Evolutionary conservation across 2,329 filamentous ascomycete genomes (phyloP), one percentile per base, ranked within the genome.

Genomic region (Colletotrichum melonis): DNA sequence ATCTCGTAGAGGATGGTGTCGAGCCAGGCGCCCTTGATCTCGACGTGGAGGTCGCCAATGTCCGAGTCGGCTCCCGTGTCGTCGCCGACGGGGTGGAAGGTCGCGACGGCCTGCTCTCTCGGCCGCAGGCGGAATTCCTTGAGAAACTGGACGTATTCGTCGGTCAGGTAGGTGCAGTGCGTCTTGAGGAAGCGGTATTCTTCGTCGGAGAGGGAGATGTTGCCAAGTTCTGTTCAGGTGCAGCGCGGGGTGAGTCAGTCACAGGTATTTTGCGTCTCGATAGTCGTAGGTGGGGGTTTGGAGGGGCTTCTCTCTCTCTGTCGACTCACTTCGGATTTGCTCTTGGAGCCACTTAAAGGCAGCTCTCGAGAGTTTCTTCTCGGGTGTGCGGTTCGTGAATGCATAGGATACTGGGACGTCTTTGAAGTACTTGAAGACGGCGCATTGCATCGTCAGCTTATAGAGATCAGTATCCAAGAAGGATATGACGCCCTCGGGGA

Each of bases 371-470:
- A 99, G 87, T 81, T 95, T 95, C 91, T 98, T 97, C 74, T 98
- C 92, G 8, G 95, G 94, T 1, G 97, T 99, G 63, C 97, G 93
- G 82, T 99, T 99, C 64, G 95, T 98, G 85, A 97, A 98, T 73
- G 93, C 91, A 81, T 98, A 99, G 3, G 94, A 95, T 72, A 98
- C 97, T 57, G 92, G 90, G 78, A 91, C 86, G 71, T 95, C 88
- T 42, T 93, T 93, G 83, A 97, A 98, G 86, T 95, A 97, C 83
- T 97, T 97, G 77, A 97, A 89, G 76, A 98, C 93, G 74, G 95
- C 95, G 81, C 94, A 98, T 92, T 99, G 97, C 97, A 99, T 99
- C 24, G 97, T 99, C 83, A 99, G 85, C 84, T 99, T 99, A 90
- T 98, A 99, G 74, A 99, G 80, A 77, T 92, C 91, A 19, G 93